These are phyloP conservation scores for Penicillium parvum DNA, from an alignment of 495 filamentous ascomycete genomes.

Conservation along the genomic window DNA sequence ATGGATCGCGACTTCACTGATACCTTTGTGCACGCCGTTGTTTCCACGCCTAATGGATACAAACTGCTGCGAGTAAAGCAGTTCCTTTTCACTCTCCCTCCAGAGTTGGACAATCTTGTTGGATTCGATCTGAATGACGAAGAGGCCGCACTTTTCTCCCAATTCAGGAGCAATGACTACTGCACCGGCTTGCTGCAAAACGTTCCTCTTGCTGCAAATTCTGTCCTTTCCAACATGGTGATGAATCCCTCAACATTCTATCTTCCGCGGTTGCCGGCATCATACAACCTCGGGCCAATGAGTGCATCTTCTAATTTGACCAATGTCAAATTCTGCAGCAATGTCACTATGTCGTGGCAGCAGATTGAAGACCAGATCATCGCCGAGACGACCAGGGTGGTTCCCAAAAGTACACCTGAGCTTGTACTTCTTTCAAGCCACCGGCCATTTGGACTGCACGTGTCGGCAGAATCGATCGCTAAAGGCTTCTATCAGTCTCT, in stretches of 20 bases:
- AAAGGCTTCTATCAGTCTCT: conserved; percentile 36
- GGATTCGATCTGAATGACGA: conserved; percentile 29
- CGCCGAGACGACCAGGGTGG: conserved; percentile 7
- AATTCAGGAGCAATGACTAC: conserved; percentile 32
- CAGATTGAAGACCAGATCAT: conserved; percentile 8
- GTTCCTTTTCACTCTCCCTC: conserved; percentile 44
- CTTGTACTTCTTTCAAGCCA: conserved; percentile 25
- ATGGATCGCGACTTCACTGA: no score
- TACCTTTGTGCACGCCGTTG: conserved; percentile 31
- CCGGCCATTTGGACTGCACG: conserved; percentile 27
- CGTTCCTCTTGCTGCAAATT: conserved; percentile 32
- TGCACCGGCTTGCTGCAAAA: conserved; percentile 41
- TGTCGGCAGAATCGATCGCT: conserved; percentile 21
- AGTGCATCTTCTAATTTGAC: no score
- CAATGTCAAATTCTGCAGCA: no score
- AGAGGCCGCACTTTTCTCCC: conserved; percentile 35
- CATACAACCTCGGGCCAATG: no score
- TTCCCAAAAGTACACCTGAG: conserved; percentile 7
- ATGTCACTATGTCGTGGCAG: no score
- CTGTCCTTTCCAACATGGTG: conserved; percentile 6
- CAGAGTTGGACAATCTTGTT: conserved; percentile 28
- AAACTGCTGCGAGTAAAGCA: conserved; percentile 41
- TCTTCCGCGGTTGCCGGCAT: conserved; percentile 28
- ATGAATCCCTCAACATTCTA: conserved; percentile 19
- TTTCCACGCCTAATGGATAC: conserved; percentile 22